phyloP scores from a whole-genome alignment of 331 rosid genomes.

The Quercus phellos region DNA sequence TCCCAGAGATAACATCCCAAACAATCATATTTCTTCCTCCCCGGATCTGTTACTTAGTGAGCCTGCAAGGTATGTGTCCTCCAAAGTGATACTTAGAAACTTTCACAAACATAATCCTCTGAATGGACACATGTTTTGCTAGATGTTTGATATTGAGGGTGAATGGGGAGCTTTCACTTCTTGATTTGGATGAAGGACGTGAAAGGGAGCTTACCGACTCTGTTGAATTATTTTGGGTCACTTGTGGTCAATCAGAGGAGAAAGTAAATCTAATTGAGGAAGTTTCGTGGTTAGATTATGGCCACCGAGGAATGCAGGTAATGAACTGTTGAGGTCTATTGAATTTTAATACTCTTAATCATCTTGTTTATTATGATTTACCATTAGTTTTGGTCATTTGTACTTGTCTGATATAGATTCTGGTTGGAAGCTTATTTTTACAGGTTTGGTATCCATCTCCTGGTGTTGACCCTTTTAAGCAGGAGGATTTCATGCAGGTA shows the following conservation, averaged over 20 bases:
- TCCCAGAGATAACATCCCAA: slow-evolving; percentile 54
- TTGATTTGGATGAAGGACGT: slow-evolving; percentile 93
- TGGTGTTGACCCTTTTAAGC: slow-evolving; percentile 81
- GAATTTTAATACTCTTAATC: background rate
- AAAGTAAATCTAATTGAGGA: slow-evolving; percentile 90
- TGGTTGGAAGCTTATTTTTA: slow-evolving; percentile 53
- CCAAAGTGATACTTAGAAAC: background rate
- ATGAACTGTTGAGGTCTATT: slow-evolving; percentile 28
- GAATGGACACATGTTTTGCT: slow-evolving; percentile 26
- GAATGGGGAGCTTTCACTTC: slow-evolving; percentile 95
- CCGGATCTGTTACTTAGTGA: slow-evolving; percentile 59
- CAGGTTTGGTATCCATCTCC: slow-evolving; percentile 99
- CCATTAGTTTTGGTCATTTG: slow-evolving; percentile 23
- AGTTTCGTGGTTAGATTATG: slow-evolving; percentile 98
- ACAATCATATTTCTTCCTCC: slow-evolving; percentile 42
- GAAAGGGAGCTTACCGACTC: slow-evolving; percentile 94
- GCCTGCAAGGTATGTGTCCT: slow-evolving; percentile 73
- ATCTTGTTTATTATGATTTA: background rate
- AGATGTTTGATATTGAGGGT: slow-evolving; percentile 93
- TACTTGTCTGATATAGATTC: slow-evolving; percentile 49
- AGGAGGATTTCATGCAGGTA: slow-evolving; percentile 99
- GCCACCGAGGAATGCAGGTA: slow-evolving; percentile 99
- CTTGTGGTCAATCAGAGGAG: slow-evolving; percentile 96
- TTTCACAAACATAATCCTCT: slow-evolving; percentile 22
- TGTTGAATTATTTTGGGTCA: slow-evolving; percentile 96